Evolutionary conservation across 768 basidiomycete genomes (phyloP).

Genomic region (Lentinula raphanica): DNA sequence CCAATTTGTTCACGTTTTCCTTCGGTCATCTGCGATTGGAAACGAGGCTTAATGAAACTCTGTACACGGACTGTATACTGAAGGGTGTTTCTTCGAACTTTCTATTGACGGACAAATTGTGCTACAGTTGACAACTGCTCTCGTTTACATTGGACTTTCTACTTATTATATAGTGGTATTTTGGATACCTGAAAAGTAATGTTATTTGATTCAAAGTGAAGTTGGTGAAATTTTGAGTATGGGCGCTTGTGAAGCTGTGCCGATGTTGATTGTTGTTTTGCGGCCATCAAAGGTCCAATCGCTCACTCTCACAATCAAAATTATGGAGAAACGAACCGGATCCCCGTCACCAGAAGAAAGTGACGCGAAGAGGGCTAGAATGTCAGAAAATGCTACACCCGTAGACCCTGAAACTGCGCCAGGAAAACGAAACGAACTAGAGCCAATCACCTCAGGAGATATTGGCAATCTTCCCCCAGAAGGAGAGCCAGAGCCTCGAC

Average conservation of each 20-base stretch:
- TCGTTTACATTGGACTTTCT: background rate
- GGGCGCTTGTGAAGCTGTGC: background rate
- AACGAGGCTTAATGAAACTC: background rate
- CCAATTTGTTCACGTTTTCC: background rate
- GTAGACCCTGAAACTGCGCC: constrained; percentile 76
- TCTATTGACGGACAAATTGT: background rate
- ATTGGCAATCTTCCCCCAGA: constrained; percentile 67
- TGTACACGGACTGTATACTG: background rate
- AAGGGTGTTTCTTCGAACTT: background rate
- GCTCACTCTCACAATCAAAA: background rate
- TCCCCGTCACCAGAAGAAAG: constrained; percentile 4
- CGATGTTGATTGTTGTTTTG: background rate
- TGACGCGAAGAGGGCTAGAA: constrained; percentile 17
- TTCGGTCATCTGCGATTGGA: background rate
- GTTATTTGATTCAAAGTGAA: too few species aligned
- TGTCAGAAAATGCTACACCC: constrained; percentile 56
- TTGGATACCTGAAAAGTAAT: too few species aligned
- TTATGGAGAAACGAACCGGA: constrained; percentile 3
- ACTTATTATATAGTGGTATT: background rate
- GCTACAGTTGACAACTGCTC: background rate
- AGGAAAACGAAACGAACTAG: constrained; percentile 86
- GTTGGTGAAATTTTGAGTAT: background rate
- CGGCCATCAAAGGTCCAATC: background rate
- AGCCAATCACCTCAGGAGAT: constrained; percentile 75
- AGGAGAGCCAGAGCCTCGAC: constrained; percentile 28